Evolutionary conservation across 257 asterid genomes (phyloP).

Genomic region (Osmanthus fragrans): DNA sequence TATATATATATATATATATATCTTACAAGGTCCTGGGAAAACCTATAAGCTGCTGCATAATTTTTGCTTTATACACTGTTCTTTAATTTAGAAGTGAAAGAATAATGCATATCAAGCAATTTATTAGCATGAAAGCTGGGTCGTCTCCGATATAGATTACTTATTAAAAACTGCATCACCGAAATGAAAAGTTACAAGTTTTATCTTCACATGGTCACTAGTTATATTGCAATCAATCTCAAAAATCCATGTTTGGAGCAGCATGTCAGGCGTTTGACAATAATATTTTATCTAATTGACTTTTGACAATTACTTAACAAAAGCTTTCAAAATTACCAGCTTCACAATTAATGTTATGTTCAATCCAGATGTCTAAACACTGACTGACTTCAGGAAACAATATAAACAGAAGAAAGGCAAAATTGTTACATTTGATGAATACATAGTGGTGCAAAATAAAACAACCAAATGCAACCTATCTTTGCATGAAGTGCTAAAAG

Average conservation of each 20-base stretch:
- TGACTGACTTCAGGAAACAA: background rate
- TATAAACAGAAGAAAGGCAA: background rate
- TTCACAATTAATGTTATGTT: background rate
- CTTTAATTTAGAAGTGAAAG: background rate
- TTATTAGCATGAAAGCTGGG: constrained; percentile 4
- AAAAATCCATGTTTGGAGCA: background rate
- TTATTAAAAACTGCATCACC: background rate
- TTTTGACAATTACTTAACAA: background rate
- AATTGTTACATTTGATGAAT: background rate
- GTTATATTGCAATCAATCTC: background rate
- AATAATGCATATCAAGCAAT: constrained; percentile 13
- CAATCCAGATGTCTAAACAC: background rate
- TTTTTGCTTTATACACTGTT: background rate
- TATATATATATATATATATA: no score
- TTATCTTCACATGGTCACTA: background rate
- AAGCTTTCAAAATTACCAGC: background rate
- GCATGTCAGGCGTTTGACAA: background rate
- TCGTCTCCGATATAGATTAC: background rate
- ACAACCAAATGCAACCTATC: background rate
- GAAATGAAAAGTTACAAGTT: background rate
- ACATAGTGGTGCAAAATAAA: background rate
- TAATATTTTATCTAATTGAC: background rate
- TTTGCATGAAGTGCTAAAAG: background rate
- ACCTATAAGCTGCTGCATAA: background rate
- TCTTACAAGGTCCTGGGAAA: background rate